Base-by-base conservation (phyloP, 1,284 basidiomycete species). In the Ganoderma sinense region DNA sequence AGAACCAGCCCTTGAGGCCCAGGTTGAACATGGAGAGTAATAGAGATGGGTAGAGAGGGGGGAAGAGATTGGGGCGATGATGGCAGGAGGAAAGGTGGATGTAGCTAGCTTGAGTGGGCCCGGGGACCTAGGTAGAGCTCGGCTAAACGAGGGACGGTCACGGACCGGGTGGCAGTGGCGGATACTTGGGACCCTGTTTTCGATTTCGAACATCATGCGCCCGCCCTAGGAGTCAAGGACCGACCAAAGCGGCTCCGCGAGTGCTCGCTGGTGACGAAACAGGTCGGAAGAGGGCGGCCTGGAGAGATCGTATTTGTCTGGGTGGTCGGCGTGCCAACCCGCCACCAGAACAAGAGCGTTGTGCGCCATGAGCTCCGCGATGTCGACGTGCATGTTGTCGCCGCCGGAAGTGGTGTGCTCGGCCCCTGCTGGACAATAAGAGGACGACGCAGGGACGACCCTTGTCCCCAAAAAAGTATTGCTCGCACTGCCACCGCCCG, bases 141-240 rank as follows among this genome's bases (percentile, higher is more conserved):
- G 56, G 56, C 56, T 58, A 58, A 29, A 1, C 26, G 20, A 39
- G 10, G 56, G 56, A 20, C 56, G 56, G 56, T n/a, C 56, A 36
- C 56, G 56, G 33, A n/a, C 33, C 56, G 33, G 53, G 53, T 56
- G 53, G 53, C 56, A 58, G 56, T 58, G 56, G 56, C 56, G 56
- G 29, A 20, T 31, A 36, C 33, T 33, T 5, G 2, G 29, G 2
- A 11, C 53, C 29, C 13, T 29, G 16, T 18, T 55, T 31, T 31
- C 48, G 48, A 51, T 31, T 31, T 31, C 48, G 48, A 26, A 23
- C 23, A 13, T 23, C 23, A n/a, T 51, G 48, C n/a, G 48, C 48
- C n/a, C 48, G 48, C 48, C 48, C 8, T 26, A 20, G 48, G 23
- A 51, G 45, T 11, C 10, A 26, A 51, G 48, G 48, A 51, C n/a